A percentile compares a stretch with the other conserved stretches of the same genome.
These are phyloP conservation scores for Carex scoparia DNA, from an alignment of 176 grass and related monocot species.

Conservation along the genomic window DNA sequence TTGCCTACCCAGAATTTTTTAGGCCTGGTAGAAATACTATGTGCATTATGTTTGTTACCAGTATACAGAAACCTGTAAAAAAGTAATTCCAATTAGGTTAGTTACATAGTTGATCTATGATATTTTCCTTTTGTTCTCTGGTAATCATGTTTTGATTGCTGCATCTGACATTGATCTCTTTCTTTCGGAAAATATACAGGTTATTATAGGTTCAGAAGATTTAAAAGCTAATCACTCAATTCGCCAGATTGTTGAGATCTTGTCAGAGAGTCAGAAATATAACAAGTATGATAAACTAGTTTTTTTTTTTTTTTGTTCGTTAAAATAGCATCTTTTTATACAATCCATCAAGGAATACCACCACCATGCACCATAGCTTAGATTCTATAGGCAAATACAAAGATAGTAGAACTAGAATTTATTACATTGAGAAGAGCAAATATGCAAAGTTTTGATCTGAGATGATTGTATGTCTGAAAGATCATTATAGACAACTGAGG, in stretches of 20 bases:
- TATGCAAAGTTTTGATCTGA: not conserved
- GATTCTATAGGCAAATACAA: not conserved
- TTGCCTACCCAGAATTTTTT: not conserved
- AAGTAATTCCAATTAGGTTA: not conserved
- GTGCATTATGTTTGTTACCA: not conserved
- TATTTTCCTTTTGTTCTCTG: not conserved
- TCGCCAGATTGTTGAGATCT: slow-evolving; percentile 85
- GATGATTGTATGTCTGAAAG: not conserved
- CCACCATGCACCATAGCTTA: not conserved
- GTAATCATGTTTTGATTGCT: not conserved
- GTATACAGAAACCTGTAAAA: not conserved
- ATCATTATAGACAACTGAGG: not conserved
- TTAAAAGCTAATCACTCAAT: slow-evolving; percentile 99
- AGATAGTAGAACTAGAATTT: not conserved
- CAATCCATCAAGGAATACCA: not conserved
- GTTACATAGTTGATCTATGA: not conserved
- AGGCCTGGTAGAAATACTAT: not conserved
- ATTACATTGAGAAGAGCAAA: not conserved
- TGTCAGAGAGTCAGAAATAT: slow-evolving; percentile 98
- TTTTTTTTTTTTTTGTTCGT: not conserved
- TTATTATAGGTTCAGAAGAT: slow-evolving; percentile 89
- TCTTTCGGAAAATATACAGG: slow-evolving; percentile 33
- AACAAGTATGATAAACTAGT: slow-evolving; percentile 67
- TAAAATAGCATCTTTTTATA: not conserved
- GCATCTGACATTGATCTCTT: not conserved